Evolutionary conservation across 768 basidiomycete genomes (phyloP).

Genomic region (Leucogyrophana mollusca): DNA sequence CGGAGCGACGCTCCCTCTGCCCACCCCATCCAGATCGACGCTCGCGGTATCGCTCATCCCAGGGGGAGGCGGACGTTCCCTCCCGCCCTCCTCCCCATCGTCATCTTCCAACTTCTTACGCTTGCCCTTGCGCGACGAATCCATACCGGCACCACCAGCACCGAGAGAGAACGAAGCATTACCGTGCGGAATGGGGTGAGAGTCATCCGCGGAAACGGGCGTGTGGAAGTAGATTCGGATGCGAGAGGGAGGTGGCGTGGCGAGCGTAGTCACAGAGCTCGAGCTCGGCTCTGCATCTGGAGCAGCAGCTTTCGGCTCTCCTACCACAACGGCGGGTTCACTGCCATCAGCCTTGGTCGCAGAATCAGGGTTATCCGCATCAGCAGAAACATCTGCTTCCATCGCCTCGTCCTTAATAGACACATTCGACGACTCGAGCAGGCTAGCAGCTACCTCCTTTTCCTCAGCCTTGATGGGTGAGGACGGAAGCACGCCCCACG

Average conservation of each 20-base stretch:
- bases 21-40: constrained; percentile 55
- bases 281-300: constrained; percentile 29
- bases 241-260: constrained; percentile 65
- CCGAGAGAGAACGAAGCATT: constrained; percentile 39
- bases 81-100: constrained; percentile 78
- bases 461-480: constrained; percentile 33
- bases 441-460: constrained; percentile 32
- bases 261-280: constrained; percentile 17
- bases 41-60: constrained; percentile 54
- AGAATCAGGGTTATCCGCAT: constrained; percentile 18
- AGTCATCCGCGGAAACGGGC: constrained; percentile 79
- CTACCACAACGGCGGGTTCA: constrained; percentile 19
- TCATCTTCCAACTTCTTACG: constrained; percentile 90
- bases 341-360: constrained; percentile 24
- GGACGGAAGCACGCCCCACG: constrained; percentile 69
- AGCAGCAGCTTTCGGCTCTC: constrained; percentile 23
- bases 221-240: constrained; percentile 93
- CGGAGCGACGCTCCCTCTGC: constrained; percentile 62
- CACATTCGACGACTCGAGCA: constrained; percentile 30
- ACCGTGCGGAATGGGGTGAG: constrained; percentile 68
- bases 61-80: constrained; percentile 64
- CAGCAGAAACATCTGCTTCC: constrained; percentile 13
- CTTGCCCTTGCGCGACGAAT: constrained; percentile 71
- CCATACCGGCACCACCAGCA: constrained; percentile 47
- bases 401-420: constrained; percentile 30